A percentile compares a stretch with the other conserved stretches of the same genome.
Evolutionary conservation across 768 basidiomycete species (phyloP).

Genomic region (Paxillus ammoniavirescens): DNA sequence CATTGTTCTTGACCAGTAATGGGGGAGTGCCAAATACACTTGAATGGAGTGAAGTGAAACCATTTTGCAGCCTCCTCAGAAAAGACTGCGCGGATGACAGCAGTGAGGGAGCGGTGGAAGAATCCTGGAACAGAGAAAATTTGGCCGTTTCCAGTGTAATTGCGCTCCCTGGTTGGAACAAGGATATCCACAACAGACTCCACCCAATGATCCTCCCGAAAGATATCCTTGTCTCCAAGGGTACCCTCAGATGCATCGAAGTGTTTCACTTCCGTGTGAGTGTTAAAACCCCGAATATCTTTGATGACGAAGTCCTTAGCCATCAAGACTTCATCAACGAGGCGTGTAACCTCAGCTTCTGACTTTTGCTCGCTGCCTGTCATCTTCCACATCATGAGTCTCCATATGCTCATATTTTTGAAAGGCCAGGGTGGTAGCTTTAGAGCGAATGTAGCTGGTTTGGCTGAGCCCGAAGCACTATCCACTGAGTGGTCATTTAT

Average conservation of each 20-base stretch:
- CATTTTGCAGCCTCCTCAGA: constrained; percentile 1
- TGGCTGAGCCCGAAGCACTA: no score
- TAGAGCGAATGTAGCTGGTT: no score
- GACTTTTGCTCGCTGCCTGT: constrained; percentile 29
- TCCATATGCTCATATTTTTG: constrained; percentile 15
- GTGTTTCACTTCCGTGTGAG: no score
- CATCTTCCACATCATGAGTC: constrained; percentile 32
- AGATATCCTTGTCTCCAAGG: no score
- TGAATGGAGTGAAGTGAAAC: constrained; percentile 26
- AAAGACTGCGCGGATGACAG: constrained; percentile 21
- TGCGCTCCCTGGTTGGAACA: background rate
- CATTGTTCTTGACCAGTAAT: constrained; percentile 3
- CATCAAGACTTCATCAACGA: constrained; percentile 28
- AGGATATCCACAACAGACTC: background rate
- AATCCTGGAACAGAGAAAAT: constrained; percentile 23
- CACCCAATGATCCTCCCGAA: no score
- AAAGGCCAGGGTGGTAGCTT: constrained; percentile 1
- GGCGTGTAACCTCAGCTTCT: constrained; percentile 17
- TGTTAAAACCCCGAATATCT: constrained; percentile 20
- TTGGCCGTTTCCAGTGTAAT: background rate
- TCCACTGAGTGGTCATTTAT: no score
- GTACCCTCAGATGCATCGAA: no score
- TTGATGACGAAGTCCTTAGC: constrained; percentile 20
- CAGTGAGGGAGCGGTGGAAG: constrained; percentile 18
- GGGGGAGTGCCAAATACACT: constrained; percentile 10